Conservation (phyloP, 306 rosid species). For the Morella rubra region DNA sequence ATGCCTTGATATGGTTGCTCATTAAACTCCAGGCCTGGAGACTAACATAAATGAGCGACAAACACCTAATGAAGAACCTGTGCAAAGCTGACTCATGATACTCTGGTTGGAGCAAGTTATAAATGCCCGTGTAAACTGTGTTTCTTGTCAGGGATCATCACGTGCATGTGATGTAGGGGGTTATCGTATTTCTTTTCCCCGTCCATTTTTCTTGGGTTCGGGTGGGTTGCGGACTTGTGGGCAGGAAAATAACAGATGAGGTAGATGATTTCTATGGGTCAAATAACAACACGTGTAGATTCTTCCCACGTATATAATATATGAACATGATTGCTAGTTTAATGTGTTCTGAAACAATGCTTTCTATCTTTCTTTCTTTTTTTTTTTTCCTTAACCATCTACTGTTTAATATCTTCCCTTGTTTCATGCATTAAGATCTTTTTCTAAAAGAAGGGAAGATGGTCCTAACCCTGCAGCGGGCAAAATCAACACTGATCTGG, state of each 20-base stretch:
- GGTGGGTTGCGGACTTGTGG: conserved; percentile 11
- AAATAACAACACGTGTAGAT: conserved; percentile 14
- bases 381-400: too few species aligned
- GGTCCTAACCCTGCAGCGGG: too few species aligned
- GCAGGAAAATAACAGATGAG: conserved; percentile 5
- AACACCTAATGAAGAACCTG: conserved; percentile 44
- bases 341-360: too few species aligned
- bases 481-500: too few species aligned
- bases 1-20: conserved; percentile 26
- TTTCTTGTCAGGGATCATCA: conserved; percentile 3
- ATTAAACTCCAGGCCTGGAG: conserved; percentile 27
- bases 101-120: conserved; percentile 26
- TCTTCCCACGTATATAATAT: neutral
- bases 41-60: conserved; percentile 31
- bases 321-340: neutral
- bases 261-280: conserved; percentile 18
- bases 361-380: too few species aligned
- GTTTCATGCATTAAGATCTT: too few species aligned
- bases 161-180: conserved; percentile 7
- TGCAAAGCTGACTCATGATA: conserved; percentile 45
- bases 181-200: conserved; percentile 14
- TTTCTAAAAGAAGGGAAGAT: too few species aligned
- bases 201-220: neutral
- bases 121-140: conserved; percentile 22
- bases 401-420: too few species aligned